Evolutionary conservation across 139 green algal species (phyloP).

Genomic region (Picochlorum costavermella): DNA sequence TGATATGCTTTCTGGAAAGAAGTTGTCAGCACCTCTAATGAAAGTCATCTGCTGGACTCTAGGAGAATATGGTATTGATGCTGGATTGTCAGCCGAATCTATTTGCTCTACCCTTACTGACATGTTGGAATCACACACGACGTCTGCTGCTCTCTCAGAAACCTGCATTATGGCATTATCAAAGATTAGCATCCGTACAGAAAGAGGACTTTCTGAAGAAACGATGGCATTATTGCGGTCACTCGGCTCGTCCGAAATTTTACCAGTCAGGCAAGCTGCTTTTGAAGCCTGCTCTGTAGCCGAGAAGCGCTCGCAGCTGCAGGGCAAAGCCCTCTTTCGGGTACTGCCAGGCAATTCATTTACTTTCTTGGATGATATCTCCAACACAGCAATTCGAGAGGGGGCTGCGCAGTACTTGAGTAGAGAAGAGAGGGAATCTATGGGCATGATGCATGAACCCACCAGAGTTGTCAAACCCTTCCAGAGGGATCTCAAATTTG

Average conservation of each 20-base stretch:
- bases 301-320: no score
- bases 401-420: constrained; percentile 57
- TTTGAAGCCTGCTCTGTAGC: no score
- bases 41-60: constrained; percentile 71
- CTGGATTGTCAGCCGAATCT: constrained; percentile 11
- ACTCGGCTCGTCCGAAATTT: no score
- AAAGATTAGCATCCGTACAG: constrained; percentile 54
- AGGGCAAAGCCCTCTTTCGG: neutral
- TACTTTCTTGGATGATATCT: constrained; percentile 52
- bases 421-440: constrained; percentile 30
- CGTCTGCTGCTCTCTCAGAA: constrained; percentile 15
- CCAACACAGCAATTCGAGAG: constrained; percentile 17
- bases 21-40: constrained; percentile 65
- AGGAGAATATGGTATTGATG: constrained; percentile 78
- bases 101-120: constrained; percentile 46
- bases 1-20: constrained; percentile 45
- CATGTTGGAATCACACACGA: constrained; percentile 29
- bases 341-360: constrained; percentile 11
- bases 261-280: no score
- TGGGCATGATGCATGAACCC: constrained; percentile 25
- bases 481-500: constrained; percentile 19
- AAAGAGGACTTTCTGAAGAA: constrained; percentile 20
- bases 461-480: neutral
- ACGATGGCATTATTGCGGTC: constrained; percentile 27
- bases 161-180: constrained; percentile 32